Conservation (phyloP, 2,329 filamentous ascomycete species). For the Colletotrichum euphorbiae region DNA sequence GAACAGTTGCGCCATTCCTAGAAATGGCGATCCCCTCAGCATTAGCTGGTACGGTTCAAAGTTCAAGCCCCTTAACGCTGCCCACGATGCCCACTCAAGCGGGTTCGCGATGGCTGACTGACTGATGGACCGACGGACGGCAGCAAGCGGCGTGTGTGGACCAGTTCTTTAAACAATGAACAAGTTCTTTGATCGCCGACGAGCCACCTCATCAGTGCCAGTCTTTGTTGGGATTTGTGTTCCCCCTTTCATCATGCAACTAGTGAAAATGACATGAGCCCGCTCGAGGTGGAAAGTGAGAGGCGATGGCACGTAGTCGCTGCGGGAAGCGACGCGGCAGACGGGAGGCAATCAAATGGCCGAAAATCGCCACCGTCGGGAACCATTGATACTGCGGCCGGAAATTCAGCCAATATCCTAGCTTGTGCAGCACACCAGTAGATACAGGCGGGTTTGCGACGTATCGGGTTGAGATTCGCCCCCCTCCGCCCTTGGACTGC, state of each 20-base stretch:
- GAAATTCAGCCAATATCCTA: constrained; percentile 18
- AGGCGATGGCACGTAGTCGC: constrained; percentile 20
- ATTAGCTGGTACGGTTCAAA: background rate
- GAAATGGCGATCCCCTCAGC: background rate
- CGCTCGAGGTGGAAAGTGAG: background rate
- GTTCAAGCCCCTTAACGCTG: no score
- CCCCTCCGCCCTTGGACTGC: background rate
- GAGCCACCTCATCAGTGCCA: background rate
- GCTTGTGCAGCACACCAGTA: constrained; percentile 20
- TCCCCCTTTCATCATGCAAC: background rate
- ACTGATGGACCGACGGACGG: background rate
- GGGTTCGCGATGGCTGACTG: background rate
- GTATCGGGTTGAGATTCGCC: constrained; percentile 5
- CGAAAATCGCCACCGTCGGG: constrained; percentile 27
- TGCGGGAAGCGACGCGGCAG: background rate
- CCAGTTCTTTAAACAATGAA: background rate
- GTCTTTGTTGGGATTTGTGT: constrained; percentile 19
- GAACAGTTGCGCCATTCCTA: background rate
- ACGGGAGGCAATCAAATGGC: constrained; percentile 1
- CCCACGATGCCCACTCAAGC: background rate
- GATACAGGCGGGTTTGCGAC: background rate
- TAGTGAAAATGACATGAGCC: background rate
- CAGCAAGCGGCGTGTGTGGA: background rate
- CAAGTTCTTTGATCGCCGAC: constrained; percentile 17
- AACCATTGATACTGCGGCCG: background rate